Evolutionary conservation across 805 yeast species (phyloP).

Genomic region (Lipomyces mesembrius): DNA sequence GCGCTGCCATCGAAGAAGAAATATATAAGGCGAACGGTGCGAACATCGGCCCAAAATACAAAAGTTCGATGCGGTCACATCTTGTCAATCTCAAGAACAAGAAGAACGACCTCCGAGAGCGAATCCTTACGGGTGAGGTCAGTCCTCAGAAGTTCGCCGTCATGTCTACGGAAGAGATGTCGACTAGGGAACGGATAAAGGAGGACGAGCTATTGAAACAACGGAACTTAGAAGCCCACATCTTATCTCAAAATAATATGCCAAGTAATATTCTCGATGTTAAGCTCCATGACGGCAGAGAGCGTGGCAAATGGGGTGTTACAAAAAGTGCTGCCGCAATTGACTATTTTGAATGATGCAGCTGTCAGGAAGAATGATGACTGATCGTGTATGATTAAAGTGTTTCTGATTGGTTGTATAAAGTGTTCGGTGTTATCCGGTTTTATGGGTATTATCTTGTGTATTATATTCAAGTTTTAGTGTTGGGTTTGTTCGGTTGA

Average conservation of each 20-base stretch:
- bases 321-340: conserved; percentile 50
- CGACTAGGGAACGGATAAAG: conserved; percentile 38
- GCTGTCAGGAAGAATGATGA: neutral
- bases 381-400: neutral
- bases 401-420: neutral
- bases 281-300: conserved; percentile 47
- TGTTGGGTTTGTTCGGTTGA: neutral
- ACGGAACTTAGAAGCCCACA: conserved; percentile 22
- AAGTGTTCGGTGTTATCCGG: neutral
- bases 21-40: conserved; percentile 21
- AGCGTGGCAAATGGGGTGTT: conserved; percentile 52
- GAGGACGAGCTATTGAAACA: conserved; percentile 41
- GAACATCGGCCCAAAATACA: conserved; percentile 27
- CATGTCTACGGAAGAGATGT: conserved; percentile 43
- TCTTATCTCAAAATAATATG: conserved; percentile 35
- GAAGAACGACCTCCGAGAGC: conserved; percentile 37
- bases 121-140: conserved; percentile 41
- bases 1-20: conserved; percentile 19
- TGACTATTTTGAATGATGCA: conserved; percentile 36
- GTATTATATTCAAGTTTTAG: neutral
- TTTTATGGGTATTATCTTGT: neutral
- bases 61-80: conserved; percentile 41
- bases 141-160: conserved; percentile 43
- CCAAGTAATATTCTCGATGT: conserved; percentile 41
- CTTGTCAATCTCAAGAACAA: conserved; percentile 41